These are phyloP conservation scores for Detonula confervacea DNA, from an alignment of 352 stramenopile species.

Conservation along the genomic window DNA sequence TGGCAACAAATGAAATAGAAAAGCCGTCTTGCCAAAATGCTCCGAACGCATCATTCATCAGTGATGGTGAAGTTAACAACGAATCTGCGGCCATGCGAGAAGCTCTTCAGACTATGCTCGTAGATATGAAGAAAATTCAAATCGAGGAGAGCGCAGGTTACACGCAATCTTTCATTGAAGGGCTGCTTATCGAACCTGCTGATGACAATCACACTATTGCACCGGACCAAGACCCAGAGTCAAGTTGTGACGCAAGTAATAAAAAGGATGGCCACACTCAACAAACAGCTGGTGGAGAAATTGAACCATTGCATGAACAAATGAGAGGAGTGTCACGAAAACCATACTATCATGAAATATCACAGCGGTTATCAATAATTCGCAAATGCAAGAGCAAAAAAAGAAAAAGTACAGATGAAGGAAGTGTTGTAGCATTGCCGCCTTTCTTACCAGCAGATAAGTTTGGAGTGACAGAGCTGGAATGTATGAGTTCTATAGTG, in stretches of 20 bases:
- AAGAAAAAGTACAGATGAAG: background rate
- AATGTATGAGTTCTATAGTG: slow-evolving; percentile 24
- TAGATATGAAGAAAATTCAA: background rate
- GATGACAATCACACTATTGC: too few species aligned
- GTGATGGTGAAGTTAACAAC: too few species aligned
- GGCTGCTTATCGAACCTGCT: background rate
- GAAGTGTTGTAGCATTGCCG: background rate
- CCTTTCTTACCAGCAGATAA: slow-evolving; percentile 33
- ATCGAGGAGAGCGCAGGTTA: background rate
- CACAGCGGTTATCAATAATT: slow-evolving; percentile 17
- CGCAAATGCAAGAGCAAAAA: slow-evolving; percentile 13
- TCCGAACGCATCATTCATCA: too few species aligned
- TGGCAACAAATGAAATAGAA: background rate
- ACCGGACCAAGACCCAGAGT: too few species aligned
- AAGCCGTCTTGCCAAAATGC: background rate
- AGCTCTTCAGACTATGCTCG: background rate
- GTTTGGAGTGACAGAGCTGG: slow-evolving; percentile 35
- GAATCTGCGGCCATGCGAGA: background rate
- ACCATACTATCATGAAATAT: slow-evolving; percentile 48
- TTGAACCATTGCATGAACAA: slow-evolving; percentile 4
- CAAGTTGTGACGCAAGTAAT: background rate
- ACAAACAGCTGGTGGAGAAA: background rate
- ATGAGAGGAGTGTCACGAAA: slow-evolving; percentile 26
- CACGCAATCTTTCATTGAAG: background rate
- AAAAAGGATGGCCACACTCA: background rate